Conservation (phyloP, 208 protist genomes). For the Trypanosoma cruzi region DNA sequence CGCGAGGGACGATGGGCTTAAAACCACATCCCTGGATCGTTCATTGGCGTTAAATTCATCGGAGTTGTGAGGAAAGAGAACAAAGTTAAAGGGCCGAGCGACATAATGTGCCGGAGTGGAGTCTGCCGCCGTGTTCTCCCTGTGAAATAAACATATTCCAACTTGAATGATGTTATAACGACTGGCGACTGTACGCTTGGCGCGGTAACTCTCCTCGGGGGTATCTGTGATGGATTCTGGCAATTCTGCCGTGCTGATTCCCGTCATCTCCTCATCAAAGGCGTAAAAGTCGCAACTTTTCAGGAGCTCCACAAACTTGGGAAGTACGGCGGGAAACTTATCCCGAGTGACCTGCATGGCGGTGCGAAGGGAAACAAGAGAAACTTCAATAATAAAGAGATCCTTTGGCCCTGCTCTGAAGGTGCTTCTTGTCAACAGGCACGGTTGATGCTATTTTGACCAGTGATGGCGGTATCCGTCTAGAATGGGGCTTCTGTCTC, state of each 20-base stretch:
- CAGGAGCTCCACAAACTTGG: constrained; percentile 68
- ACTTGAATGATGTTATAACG: constrained; percentile 86
- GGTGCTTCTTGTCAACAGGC: no score
- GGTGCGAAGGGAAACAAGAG: no score
- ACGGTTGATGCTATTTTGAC: no score
- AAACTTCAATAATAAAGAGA: no score
- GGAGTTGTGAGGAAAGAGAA: constrained; percentile 60
- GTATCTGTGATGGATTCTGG: constrained; percentile 62
- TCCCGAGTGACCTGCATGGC: constrained; percentile 53
- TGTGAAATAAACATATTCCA: constrained; percentile 80
- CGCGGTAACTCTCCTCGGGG: constrained; percentile 58
- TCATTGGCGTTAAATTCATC: constrained; percentile 43
- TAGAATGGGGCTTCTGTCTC: no score
- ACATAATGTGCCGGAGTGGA: constrained; percentile 35
- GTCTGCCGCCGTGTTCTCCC: constrained; percentile 9
- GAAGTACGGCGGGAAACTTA: constrained; percentile 66
- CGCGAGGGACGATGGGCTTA: constrained; percentile 60
- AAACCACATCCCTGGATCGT: constrained; percentile 41
- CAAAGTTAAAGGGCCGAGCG: constrained; percentile 77
- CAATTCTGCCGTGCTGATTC: constrained; percentile 62
- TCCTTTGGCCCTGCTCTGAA: no score
- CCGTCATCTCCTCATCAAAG: constrained; percentile 90
- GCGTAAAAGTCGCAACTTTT: constrained; percentile 81
- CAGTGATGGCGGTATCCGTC: no score
- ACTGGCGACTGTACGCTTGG: constrained; percentile 62